Base-by-base conservation (phyloP, 2,329 filamentous ascomycete genomes). In the Alternaria dauci region DNA sequence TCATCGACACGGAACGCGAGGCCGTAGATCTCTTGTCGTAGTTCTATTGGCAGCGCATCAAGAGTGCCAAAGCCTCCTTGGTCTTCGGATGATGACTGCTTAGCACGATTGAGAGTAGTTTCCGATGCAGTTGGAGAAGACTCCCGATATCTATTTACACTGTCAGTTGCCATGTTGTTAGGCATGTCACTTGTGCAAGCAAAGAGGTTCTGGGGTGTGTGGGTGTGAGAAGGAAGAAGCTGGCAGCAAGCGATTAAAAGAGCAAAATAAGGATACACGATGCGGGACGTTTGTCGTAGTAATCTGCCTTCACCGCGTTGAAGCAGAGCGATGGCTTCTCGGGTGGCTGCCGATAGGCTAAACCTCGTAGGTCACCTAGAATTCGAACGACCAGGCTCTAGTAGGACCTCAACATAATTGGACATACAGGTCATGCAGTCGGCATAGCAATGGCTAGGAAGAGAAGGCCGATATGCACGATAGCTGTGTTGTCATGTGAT, bases 21-120 rank as follows among this genome's bases (percentile, higher is more conserved):
- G 5, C 43, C 47, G 16, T 60, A 66, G 3, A 69, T 62, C 16
- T 46, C 42, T 20, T 68, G 59, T 1, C 67, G 59, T 8, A 66
- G 52, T 30, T 69, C 67, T 8, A 44, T 52, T 5, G 67, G 63
- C 0, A 69, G 34, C 4, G 16, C 26, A 11, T 55, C 55, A 14
- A 69, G 47, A 8, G 54, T 47, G 11, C 65, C 67, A 34, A 56
- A 51, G 3, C 60, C 62, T 5, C 52, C 60, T 14, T 44, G 7
- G 8, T 30, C 48, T 28, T 16, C 26, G 14, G 28, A n/a, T 4
- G 42, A 44, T 28, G 23, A 5, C 28, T 23, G 20, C 20, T 23
- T 23, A 4, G 20, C 4, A 4, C 20, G 20, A 23, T 23, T 4
- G 20, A 23, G 20, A 23, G 50, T 20, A 16, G 16, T 41, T 6